Evolutionary conservation across 148 eudicot species (phyloP).

Genomic region (Vaccinium darrowii): DNA sequence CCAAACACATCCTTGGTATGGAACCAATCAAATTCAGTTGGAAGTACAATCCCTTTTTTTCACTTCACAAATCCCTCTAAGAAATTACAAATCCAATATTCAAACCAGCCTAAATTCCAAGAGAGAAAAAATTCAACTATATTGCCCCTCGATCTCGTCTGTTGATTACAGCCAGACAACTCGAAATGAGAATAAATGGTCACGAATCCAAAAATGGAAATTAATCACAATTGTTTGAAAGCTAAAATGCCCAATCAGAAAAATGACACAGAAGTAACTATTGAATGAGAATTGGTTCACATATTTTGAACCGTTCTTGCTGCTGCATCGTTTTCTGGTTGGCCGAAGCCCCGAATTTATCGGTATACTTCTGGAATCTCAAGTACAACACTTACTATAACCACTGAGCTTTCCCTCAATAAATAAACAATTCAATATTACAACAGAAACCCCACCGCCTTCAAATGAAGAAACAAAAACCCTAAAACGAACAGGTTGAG

Average conservation of each 20-base stretch:
- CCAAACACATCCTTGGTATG: no score
- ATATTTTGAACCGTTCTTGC: neutral
- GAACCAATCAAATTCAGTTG: no score
- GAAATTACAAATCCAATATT: no score
- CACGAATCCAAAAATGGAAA: neutral
- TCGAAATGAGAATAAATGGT: neutral
- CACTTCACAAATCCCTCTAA: no score
- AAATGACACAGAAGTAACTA: neutral
- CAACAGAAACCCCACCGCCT: neutral
- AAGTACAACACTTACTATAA: neutral
- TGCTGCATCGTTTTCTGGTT: no score
- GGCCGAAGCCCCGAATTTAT: neutral
- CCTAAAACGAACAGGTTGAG: neutral
- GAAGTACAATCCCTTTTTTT: no score
- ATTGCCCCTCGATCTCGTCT: neutral
- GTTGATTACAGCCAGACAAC: neutral
- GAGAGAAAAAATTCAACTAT: no score
- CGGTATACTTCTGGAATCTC: neutral
- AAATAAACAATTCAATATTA: neutral
- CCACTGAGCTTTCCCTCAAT: neutral
- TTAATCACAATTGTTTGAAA: neutral
- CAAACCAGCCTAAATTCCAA: no score
- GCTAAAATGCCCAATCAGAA: neutral
- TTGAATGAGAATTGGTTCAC: neutral
- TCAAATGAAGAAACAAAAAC: conserved; percentile 5